These are phyloP conservation scores for Pseudogymnoascus sp. DNA, from an alignment of 2,329 filamentous ascomycete genomes.

Conservation along the genomic window DNA sequence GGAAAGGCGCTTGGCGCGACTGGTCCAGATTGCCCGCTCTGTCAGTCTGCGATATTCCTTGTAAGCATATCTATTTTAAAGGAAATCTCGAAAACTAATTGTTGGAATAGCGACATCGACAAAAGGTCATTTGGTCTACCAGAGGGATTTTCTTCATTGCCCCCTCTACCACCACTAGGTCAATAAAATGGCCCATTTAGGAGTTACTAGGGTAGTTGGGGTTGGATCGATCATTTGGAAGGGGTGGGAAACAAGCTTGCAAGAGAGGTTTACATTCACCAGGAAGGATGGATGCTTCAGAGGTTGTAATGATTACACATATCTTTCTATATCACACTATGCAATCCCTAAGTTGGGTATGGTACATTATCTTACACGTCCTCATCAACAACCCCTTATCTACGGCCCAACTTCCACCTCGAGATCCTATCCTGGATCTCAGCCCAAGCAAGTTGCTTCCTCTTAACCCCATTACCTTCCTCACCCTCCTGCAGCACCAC, in stretches of 20 bases:
- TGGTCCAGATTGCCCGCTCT: constrained; percentile 17
- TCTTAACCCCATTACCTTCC: constrained; percentile 50
- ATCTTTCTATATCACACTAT: constrained; percentile 6
- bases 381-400: constrained; percentile 30
- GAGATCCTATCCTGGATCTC: constrained; percentile 84
- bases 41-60: constrained; percentile 15
- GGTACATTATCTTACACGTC: constrained; percentile 10
- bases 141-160: not conserved
- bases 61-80: not conserved
- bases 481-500: constrained; percentile 91
- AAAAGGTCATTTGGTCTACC: not conserved
- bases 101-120: not conserved
- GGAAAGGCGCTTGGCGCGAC: constrained; percentile 19
- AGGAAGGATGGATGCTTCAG: not conserved
- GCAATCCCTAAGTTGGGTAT: constrained; percentile 9
- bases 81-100: not conserved
- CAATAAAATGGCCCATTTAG: not conserved
- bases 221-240: not conserved
- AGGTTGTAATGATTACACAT: not conserved
- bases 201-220: not conserved
- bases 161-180: not conserved
- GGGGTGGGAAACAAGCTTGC: not conserved
- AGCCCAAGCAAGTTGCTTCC: constrained; percentile 69
- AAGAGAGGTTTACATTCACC: not conserved
- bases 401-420: constrained; percentile 71